Percentiles rank a stretch among this genome's conserved stretches.
These are phyloP conservation scores for Cystobasidiaceae sp. DNA, from an alignment of 1,284 basidiomycete genomes.

Conservation along the genomic window DNA sequence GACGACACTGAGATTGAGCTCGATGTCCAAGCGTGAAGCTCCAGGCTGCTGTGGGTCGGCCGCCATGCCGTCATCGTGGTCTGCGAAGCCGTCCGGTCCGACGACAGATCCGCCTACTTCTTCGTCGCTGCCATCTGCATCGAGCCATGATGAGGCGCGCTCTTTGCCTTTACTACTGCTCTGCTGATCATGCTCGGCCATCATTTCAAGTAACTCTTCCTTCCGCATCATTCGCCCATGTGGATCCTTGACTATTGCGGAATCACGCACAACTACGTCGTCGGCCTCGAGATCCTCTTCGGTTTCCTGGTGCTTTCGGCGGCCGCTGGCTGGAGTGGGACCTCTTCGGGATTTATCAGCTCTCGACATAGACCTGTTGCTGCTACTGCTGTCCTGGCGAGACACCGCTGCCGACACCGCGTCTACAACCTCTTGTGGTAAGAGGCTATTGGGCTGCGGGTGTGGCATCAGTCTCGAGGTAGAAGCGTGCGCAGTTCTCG, in stretches of 20 bases:
- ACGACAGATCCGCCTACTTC: neutral
- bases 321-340: constrained; percentile 2
- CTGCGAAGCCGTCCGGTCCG: neutral
- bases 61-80: too few species aligned
- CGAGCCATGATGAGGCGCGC: neutral
- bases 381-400: neutral
- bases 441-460: too few species aligned
- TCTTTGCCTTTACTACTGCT: neutral
- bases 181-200: neutral
- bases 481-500: too few species aligned
- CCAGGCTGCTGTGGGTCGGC: too few species aligned
- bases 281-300: neutral
- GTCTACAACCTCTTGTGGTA: neutral
- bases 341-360: neutral
- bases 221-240: constrained; percentile 13
- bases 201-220: neutral
- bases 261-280: neutral
- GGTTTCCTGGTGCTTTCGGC: neutral
- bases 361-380: neutral
- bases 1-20: neutral
- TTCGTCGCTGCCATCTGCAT: neutral
- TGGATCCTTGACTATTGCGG: constrained; percentile 7
- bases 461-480: neutral
- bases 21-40: neutral
- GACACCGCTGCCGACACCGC: too few species aligned